Percentiles rank a stretch among this genome's conserved stretches.
phyloP scores from a whole-genome alignment of 1,284 basidiomycete species.

The Cryptococcus jaspeensis region DNA sequence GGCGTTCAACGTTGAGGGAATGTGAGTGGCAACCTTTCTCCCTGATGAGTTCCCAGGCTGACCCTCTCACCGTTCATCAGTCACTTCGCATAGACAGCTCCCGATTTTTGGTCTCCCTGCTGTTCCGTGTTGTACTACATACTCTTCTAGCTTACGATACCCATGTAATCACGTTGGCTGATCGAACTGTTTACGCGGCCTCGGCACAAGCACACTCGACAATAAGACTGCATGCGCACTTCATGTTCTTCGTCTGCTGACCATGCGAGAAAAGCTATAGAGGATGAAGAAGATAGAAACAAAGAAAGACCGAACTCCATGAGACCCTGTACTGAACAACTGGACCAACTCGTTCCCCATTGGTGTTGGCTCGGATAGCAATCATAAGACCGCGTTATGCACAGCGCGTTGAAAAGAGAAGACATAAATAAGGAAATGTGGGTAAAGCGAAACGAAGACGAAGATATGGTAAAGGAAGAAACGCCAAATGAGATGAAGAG shows the following conservation, averaged over 20 bases:
- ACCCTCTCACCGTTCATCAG: not conserved
- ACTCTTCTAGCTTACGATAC: not conserved
- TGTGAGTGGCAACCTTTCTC: conserved; percentile 28
- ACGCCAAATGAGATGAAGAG: not conserved
- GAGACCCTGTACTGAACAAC: not conserved
- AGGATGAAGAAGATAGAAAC: not conserved
- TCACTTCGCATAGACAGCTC: conserved; percentile 10
- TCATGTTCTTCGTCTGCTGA: not conserved
- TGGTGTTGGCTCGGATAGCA: too few relatives aligned
- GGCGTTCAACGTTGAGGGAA: conserved; percentile 42
- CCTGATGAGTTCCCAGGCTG: not conserved
- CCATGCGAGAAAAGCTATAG: not conserved
- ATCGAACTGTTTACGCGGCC: too few relatives aligned
- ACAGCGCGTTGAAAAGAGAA: not conserved
- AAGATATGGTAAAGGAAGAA: not conserved
- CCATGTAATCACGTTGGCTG: not conserved
- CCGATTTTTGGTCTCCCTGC: not conserved
- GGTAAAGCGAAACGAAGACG: not conserved
- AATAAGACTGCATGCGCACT: not conserved
- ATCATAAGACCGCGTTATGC: too few relatives aligned
- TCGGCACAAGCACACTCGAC: too few relatives aligned
- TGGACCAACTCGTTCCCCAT: not conserved
- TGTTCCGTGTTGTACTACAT: not conserved
- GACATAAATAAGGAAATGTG: not conserved
- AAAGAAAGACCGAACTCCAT: not conserved